Evolutionary conservation across 1,139 yeast species (phyloP).

Genomic region (Hyphopichia burtonii): DNA sequence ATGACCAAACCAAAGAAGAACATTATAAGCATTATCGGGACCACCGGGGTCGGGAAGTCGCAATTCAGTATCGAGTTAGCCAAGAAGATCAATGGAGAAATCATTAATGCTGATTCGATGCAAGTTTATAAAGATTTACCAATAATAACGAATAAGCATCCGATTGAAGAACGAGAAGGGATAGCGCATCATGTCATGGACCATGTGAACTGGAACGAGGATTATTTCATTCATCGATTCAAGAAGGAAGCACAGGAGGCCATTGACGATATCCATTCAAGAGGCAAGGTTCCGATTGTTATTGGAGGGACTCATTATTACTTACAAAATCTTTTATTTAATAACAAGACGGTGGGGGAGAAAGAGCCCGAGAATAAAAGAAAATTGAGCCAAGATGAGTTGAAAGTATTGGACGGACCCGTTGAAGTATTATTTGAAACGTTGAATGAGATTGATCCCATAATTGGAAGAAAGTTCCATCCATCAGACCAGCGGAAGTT

Average conservation of each 20-base stretch:
- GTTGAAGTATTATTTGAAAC: constrained; percentile 48
- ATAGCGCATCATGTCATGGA: constrained; percentile 85
- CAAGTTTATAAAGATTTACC: constrained; percentile 79
- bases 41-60: constrained; percentile 98
- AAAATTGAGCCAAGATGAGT: constrained; percentile 41
- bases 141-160: constrained; percentile 89
- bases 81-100: constrained; percentile 74
- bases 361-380: constrained; percentile 11
- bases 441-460: constrained; percentile 61
- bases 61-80: constrained; percentile 78
- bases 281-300: constrained; percentile 79
- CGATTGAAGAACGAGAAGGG: constrained; percentile 69
- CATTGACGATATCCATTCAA: constrained; percentile 62
- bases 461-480: constrained; percentile 77
- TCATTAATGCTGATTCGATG: constrained; percentile 96
- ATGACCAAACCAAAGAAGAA: constrained; percentile 32
- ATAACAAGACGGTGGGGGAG: constrained; percentile 56
- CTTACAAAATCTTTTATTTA: constrained; percentile 71
- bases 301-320: constrained; percentile 98
- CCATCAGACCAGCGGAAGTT: constrained; percentile 85
- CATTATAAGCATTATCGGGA: constrained; percentile 79
- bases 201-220: constrained; percentile 76
- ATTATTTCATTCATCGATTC: constrained; percentile 81
- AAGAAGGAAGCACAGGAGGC: constrained; percentile 62
- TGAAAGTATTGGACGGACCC: constrained; percentile 54